These are phyloP conservation scores for California macrophylla DNA, from an alignment of 441 rosid species.

Conservation along the genomic window DNA sequence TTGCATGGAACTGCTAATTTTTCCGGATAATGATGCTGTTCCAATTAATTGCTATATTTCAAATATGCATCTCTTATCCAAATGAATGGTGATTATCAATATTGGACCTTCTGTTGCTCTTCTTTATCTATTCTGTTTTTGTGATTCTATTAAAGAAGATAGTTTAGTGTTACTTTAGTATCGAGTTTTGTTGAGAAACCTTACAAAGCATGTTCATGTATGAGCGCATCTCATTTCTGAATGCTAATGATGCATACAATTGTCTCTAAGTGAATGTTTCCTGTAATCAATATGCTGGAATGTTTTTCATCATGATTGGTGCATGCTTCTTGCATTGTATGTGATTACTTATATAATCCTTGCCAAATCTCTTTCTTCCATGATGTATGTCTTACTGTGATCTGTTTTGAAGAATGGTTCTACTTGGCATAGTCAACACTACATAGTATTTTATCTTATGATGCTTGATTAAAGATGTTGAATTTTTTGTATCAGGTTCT, in stretches of 20 bases:
- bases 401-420: neutral
- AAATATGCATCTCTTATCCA: neutral
- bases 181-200: neutral
- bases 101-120: neutral
- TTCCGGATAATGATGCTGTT: neutral
- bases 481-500: slow-evolving; percentile 31
- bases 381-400: neutral
- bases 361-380: neutral
- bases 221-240: neutral
- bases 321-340: neutral
- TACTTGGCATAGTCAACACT: slow-evolving; percentile 1
- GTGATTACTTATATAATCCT: neutral
- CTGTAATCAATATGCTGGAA: neutral
- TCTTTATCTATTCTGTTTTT: neutral
- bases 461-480: slow-evolving; percentile 15
- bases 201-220: neutral
- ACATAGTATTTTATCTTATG: slow-evolving; percentile 10
- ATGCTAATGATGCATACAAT: neutral
- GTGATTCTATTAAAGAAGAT: neutral
- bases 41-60: neutral
- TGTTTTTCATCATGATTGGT: neutral
- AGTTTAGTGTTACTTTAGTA: neutral
- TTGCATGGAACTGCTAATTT: neutral
- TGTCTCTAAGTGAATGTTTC: neutral
- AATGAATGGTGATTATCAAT: neutral